Base-by-base conservation (phyloP, 192 early-diverging fungal genomes). In the Coemansia sp. region DNA sequence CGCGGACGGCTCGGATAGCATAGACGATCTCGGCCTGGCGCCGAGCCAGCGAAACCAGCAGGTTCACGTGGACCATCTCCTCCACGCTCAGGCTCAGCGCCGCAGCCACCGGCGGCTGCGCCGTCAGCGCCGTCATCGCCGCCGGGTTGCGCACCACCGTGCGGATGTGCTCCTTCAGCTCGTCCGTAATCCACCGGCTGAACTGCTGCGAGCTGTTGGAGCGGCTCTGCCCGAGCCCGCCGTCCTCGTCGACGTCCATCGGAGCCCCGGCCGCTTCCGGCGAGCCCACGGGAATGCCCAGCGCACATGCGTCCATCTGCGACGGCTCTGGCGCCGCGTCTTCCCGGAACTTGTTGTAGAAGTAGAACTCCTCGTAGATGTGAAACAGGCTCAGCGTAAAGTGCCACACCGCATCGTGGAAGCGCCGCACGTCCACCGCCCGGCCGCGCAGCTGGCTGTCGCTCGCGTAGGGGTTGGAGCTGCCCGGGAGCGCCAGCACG, bases 1-100 rank as follows among this genome's bases (percentile, higher is more conserved):
- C 65, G 38, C 62, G 61, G 31, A 75, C 68, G 16, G 72, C 72
- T 6, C 72, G 72, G 20, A 75, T 60, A 5, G 42, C 65, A 33
- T 75, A 66, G 48, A 68, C 68, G 35, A 75, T 68, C 54, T 75
- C 72, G 6, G 72, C 72, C 65, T 75, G 72, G 26, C 72, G 65
- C 15, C 55, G 50, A 3, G 72, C 72, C 6, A 75, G 72, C 36
- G 72, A 75, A 19, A 75, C 52, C 3, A 75, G 56, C 14, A 75
- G 57, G 40, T 75, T 75, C 20, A 75, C 61, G 40, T 64, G 72
- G 3, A 75, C 49, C 61, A 75, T 68, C 51, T 75, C 72, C 40
- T 68, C 72, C 12, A 64, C 50, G 31, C 61, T 61, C 30, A 75
- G 52, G n/a, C 54, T 65, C n/a, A 75, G 58, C 1, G 61, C 72